Evolutionary conservation across 371 early-diverging fungal species (phyloP), one percentile per base, ranked within the genome.

Genomic region (Massospora cicadina): DNA sequence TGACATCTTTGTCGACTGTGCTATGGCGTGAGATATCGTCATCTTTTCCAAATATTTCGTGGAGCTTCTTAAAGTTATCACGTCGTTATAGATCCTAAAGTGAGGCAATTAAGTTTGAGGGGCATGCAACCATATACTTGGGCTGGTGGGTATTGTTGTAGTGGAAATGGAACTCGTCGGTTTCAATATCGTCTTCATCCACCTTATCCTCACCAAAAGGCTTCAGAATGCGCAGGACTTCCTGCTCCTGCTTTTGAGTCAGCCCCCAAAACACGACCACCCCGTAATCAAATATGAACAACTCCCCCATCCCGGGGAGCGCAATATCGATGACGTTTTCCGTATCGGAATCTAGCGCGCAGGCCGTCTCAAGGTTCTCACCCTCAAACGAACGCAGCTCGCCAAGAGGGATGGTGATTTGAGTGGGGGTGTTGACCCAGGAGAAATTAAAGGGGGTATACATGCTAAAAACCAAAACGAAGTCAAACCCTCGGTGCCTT

Each of bases 261-360:
- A 97, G 84, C 33, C 93, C 93, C 98, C 98, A 97, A 67, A 93
- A 84, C 0, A 95, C 95, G 1, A 90, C 87, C 3, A 93, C 94
- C 28, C 97, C 94, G 69, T 93, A 94, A 68, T 93, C 94, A 69
- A 94, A 95, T 58, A 87, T 74, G 66, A 88, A 89, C 12, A 88
- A 72, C 68, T 89, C 89, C 55, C 87, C 86, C 27, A 81, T 81
- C 3, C 63, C 62, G 71, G 75, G 60, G 80, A 81, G 5, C 75
- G 76, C 26, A 13, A 63, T 30, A 26, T 63, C 63, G 27, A 63
- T 63, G 10, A 55, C 27, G 29, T 63, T 63, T 33, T 63, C 63
- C 29, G 63, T 13, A 63, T 63, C 63, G 2, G 63, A 63, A 54
- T 27, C 69, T 27, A 25, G 60, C 65, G 62, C 62, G 56, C 25